Percentiles rank a stretch among this genome's conserved stretches.
These are phyloP conservation scores for Firmiana major DNA, from an alignment of 345 rosid species.

Conservation along the genomic window DNA sequence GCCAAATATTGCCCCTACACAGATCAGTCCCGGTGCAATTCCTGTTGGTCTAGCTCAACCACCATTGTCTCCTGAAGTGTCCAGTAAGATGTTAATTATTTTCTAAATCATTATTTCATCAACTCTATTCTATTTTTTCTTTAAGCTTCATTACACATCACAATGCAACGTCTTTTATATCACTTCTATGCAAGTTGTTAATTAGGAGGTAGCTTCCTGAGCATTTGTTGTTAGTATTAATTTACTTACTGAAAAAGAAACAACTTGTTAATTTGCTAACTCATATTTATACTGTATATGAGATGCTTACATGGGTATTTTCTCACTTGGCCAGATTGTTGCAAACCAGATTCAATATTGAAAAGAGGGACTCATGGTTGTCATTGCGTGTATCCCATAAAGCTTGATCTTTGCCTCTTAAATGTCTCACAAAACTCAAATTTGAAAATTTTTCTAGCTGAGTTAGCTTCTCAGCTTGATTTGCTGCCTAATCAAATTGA, in stretches of 20 bases:
- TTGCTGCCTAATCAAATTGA: conserved; percentile 75
- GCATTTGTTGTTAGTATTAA: not conserved
- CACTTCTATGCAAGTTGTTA: not conserved
- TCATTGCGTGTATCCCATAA: conserved; percentile 96
- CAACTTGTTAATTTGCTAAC: not conserved
- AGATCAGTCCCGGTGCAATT: conserved; percentile 43
- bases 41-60: conserved; percentile 69
- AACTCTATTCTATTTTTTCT: not conserved
- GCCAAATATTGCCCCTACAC: conserved; percentile 69
- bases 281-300: conserved; percentile 1
- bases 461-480: conserved; percentile 78
- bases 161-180: not conserved
- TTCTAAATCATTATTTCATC: not conserved
- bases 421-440: conserved; percentile 83
- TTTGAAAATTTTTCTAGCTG: conserved; percentile 57
- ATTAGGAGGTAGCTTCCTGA: not conserved
- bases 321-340: conserved; percentile 58
- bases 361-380: conserved; percentile 70
- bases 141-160: not conserved
- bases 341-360: conserved; percentile 71
- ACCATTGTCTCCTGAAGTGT: conserved; percentile 67
- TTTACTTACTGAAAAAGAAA: not conserved
- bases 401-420: conserved; percentile 86
- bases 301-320: conserved; percentile 19
- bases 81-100: conserved; percentile 42